These are phyloP conservation scores for Cymbidium sinense DNA, from an alignment of 106 monocot genomes.

Conservation along the genomic window DNA sequence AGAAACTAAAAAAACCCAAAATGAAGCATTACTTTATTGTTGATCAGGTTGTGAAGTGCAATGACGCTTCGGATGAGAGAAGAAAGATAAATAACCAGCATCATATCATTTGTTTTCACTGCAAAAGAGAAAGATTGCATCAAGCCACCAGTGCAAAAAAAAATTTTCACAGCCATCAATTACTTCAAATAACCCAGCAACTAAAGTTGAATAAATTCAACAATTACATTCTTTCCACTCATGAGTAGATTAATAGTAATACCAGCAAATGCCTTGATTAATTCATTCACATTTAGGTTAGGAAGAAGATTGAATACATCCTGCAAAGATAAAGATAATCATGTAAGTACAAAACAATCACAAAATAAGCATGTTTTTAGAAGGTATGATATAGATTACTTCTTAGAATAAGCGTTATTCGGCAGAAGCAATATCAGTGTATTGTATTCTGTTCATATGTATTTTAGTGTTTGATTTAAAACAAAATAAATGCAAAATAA, in stretches of 20 bases:
- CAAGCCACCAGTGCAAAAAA: neutral
- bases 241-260: constrained; percentile 1
- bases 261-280: constrained; percentile 94
- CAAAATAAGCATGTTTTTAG: neutral
- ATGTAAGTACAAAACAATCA: neutral
- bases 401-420: neutral
- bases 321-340: constrained; percentile 26
- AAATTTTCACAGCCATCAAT: neutral
- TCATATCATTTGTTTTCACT: constrained; percentile 99
- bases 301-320: constrained; percentile 98
- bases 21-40: constrained; percentile 63
- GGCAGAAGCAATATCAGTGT: neutral
- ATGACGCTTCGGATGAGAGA: constrained; percentile 97
- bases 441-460: too few relatives aligned
- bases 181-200: neutral
- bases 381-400: neutral
- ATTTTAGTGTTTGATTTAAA: too few relatives aligned
- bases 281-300: constrained; percentile 93
- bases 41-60: constrained; percentile 98
- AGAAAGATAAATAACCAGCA: constrained; percentile 96
- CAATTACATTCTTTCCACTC: neutral
- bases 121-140: constrained; percentile 18
- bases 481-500: too few relatives aligned
- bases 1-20: neutral
- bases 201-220: neutral